These are phyloP conservation scores for Pythium plurisporium DNA, from an alignment of 352 stramenopile species.

Conservation along the genomic window DNA sequence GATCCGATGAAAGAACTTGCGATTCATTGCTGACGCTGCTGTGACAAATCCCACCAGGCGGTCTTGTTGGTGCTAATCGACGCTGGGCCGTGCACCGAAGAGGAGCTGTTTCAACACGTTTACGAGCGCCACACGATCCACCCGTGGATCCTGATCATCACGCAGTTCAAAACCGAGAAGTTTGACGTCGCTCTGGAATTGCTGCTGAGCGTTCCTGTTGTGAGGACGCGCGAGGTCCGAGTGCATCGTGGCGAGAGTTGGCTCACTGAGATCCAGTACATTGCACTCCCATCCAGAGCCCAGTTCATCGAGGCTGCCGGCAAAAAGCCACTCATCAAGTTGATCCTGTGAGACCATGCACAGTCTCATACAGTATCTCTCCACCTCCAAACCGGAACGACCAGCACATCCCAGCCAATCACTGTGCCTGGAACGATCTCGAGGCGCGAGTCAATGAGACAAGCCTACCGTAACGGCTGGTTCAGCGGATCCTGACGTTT, in stretches of 20 bases:
- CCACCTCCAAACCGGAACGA: too few relatives aligned
- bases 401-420: too few relatives aligned
- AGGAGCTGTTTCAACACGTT: constrained; percentile 8
- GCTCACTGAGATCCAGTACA: neutral
- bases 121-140: constrained; percentile 9
- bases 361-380: too few relatives aligned
- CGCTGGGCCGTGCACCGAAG: constrained; percentile 14
- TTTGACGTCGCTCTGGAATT: constrained; percentile 18
- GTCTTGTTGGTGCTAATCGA: constrained; percentile 20
- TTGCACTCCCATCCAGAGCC: constrained; percentile 6
- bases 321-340: constrained; percentile 6
- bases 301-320: constrained; percentile 15
- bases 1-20: too few relatives aligned
- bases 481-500: too few relatives aligned
- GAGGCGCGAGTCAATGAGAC: too few relatives aligned
- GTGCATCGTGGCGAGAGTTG: neutral
- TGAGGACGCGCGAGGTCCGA: constrained; percentile 8
- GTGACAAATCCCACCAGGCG: too few relatives aligned
- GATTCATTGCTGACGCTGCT: too few relatives aligned
- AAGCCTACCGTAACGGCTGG: too few relatives aligned
- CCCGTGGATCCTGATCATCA: constrained; percentile 17
- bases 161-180: neutral
- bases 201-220: constrained; percentile 12
- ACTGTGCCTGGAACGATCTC: too few relatives aligned
- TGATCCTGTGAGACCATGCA: constrained; percentile 15